Percentiles rank a stretch among this genome's conserved stretches.
These are phyloP conservation scores for Cytospora piceicola DNA, from an alignment of 2,329 filamentous ascomycete genomes.

Conservation along the genomic window DNA sequence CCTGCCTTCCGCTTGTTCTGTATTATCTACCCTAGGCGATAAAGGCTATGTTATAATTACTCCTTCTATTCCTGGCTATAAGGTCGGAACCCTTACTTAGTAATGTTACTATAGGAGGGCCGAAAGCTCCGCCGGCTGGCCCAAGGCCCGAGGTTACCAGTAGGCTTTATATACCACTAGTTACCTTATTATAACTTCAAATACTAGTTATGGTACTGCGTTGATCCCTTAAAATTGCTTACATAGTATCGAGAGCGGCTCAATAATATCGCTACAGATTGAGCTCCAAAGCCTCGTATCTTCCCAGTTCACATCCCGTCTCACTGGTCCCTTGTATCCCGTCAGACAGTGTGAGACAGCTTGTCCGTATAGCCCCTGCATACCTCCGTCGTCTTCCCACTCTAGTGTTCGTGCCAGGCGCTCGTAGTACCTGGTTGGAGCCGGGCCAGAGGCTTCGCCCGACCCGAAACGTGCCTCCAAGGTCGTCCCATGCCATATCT, in stretches of 20 bases:
- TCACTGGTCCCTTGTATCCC: conserved; percentile 10
- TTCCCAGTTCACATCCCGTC: conserved; percentile 7
- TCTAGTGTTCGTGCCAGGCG: conserved; percentile 17
- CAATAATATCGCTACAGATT: conserved; percentile 32
- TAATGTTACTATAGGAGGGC: too few relatives aligned
- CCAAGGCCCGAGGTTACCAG: too few relatives aligned
- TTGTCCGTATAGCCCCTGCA: conserved; percentile 12
- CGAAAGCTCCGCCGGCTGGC: too few relatives aligned
- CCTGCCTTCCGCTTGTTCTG: too few relatives aligned
- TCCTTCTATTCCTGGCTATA: too few relatives aligned
- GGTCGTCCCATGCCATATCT: conserved; percentile 35
- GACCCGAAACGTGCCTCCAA: conserved; percentile 28
- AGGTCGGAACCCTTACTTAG: too few relatives aligned
- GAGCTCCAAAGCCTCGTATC: conserved; percentile 29
- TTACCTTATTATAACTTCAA: too few relatives aligned
- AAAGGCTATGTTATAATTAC: too few relatives aligned
- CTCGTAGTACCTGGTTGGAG: background rate
- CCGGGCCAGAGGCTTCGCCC: background rate
- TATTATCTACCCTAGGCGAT: too few relatives aligned
- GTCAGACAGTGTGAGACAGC: conserved; percentile 22
- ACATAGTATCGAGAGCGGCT: conserved; percentile 22
- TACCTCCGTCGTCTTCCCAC: conserved; percentile 19
- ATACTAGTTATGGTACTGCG: too few relatives aligned
- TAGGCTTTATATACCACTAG: too few relatives aligned
- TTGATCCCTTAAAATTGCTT: conserved; percentile 14